A percentile compares a stretch with the other conserved stretches of the same genome.
Conservation (phyloP, 352 stramenopile genomes). For the Pythium angustatum region DNA sequence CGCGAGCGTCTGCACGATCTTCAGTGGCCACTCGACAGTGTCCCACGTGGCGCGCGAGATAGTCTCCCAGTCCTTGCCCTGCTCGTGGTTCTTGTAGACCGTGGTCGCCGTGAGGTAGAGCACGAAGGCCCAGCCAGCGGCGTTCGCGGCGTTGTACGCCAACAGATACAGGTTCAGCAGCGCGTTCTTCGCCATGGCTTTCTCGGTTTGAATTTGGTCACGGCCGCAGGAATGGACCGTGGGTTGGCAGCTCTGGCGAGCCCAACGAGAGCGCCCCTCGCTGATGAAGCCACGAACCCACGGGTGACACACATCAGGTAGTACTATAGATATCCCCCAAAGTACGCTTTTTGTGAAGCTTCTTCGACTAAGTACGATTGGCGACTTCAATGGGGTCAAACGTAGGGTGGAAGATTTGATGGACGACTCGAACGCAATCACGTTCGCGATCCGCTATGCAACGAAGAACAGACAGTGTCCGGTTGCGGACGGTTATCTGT, state of each 20-base stretch:
- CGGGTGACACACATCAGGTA: constrained; percentile 24
- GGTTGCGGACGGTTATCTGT: too few species aligned
- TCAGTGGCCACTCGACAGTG: constrained; percentile 56
- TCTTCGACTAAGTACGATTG: constrained; percentile 18
- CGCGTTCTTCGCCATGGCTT: constrained; percentile 60
- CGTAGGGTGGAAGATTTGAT: constrained; percentile 10
- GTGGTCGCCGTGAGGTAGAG: constrained; percentile 62
- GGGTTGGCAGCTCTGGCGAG: not conserved
- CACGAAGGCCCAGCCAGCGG: constrained; percentile 71
- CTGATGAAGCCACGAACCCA: constrained; percentile 22
- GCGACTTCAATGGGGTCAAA: not conserved
- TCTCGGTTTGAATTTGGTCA: not conserved
- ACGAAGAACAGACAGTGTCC: too few species aligned
- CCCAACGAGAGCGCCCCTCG: not conserved
- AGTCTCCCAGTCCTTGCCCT: constrained; percentile 52
- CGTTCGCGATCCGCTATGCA: constrained; percentile 1
- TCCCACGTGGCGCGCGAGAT: constrained; percentile 57
- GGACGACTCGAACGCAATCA: constrained; percentile 12
- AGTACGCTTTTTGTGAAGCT: not conserved
- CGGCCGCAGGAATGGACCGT: not conserved
- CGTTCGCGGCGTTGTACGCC: constrained; percentile 70
- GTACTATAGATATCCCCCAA: not conserved
- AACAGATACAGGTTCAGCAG: constrained; percentile 75
- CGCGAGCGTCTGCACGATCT: constrained; percentile 93
- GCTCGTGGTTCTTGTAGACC: constrained; percentile 42